Conservation (phyloP, 805 yeast genomes). For the Starmerella floris region DNA sequence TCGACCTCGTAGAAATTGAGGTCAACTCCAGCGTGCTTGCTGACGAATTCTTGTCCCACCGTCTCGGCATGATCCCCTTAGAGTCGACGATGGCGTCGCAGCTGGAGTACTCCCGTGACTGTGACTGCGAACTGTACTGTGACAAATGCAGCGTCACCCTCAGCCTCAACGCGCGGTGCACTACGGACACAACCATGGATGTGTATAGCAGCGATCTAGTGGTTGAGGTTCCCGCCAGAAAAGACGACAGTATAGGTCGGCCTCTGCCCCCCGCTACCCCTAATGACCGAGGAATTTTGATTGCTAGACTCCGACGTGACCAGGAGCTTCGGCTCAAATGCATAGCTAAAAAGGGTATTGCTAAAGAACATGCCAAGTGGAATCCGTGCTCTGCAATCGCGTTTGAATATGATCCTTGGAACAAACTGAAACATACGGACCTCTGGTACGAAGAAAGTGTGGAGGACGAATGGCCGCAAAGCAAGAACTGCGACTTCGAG, state of each 20-base stretch:
- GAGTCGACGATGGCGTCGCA: conserved; percentile 72
- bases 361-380: conserved; percentile 98
- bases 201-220: conserved; percentile 75
- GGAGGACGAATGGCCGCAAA: conserved; percentile 84
- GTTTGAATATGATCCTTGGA: conserved; percentile 98
- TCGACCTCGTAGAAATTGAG: conserved; percentile 89
- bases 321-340: conserved; percentile 84
- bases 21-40: conserved; percentile 88
- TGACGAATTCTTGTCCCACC: conserved; percentile 89
- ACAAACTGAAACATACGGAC: conserved; percentile 88
- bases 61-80: conserved; percentile 85
- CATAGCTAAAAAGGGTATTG: conserved; percentile 93
- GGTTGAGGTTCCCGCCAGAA: conserved; percentile 32
- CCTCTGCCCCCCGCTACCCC: conserved; percentile 74
- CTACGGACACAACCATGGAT: conserved; percentile 73
- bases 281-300: conserved; percentile 50
- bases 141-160: conserved; percentile 86
- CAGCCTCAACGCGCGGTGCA: conserved; percentile 76
- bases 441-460: conserved; percentile 90
- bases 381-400: conserved; percentile 92
- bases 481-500: conserved; percentile 85
- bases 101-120: conserved; percentile 79
- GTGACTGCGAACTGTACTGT: conserved; percentile 97
- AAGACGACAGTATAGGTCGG: conserved; percentile 45
- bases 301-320: conserved; percentile 80